Conservation (phyloP, 306 rosid species). For the Abrus precatorius region DNA sequence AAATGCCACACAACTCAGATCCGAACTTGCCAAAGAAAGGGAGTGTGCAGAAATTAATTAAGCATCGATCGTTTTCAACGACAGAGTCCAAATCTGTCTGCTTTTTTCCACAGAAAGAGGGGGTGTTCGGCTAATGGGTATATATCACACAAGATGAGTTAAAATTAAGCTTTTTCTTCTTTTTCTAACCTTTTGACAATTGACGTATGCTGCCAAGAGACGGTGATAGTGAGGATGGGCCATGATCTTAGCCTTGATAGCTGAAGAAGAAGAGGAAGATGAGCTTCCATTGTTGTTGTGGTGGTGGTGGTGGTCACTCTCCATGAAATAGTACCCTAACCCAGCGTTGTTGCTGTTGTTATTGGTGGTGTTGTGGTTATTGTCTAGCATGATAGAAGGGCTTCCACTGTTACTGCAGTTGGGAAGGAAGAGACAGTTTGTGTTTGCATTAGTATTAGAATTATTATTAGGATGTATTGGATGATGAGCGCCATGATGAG, state of each 20-base stretch:
- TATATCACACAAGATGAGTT: slow-evolving; percentile 14
- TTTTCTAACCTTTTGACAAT: slow-evolving; percentile 84
- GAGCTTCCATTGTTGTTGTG: slow-evolving; percentile 52
- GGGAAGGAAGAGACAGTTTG: slow-evolving; percentile 54
- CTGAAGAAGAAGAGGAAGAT: slow-evolving; percentile 56
- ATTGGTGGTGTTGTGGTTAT: slow-evolving; percentile 34
- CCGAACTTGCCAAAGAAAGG: slow-evolving; percentile 43
- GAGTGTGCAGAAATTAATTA: slow-evolving; percentile 33
- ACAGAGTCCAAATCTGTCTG: background rate
- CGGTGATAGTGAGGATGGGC: slow-evolving; percentile 99
- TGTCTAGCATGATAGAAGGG: slow-evolving; percentile 55
- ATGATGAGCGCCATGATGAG: slow-evolving; percentile 58
- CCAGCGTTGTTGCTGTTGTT: slow-evolving; percentile 34
- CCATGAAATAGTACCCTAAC: slow-evolving; percentile 79
- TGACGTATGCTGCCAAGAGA: slow-evolving; percentile 85
- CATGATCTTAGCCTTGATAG: slow-evolving; percentile 88
- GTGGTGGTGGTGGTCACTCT: slow-evolving; percentile 41
- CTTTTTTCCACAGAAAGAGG: background rate
- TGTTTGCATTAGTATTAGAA: slow-evolving; percentile 25
- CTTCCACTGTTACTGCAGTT: slow-evolving; percentile 50
- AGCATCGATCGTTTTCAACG: slow-evolving; percentile 40
- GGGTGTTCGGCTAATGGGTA: background rate
- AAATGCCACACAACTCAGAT: slow-evolving; percentile 51
- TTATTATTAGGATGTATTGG: slow-evolving; percentile 42
- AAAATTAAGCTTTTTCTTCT: slow-evolving; percentile 29